These are phyloP conservation scores for Cytospora piceicola DNA, from an alignment of 2,329 filamentous ascomycete species.

Conservation along the genomic window DNA sequence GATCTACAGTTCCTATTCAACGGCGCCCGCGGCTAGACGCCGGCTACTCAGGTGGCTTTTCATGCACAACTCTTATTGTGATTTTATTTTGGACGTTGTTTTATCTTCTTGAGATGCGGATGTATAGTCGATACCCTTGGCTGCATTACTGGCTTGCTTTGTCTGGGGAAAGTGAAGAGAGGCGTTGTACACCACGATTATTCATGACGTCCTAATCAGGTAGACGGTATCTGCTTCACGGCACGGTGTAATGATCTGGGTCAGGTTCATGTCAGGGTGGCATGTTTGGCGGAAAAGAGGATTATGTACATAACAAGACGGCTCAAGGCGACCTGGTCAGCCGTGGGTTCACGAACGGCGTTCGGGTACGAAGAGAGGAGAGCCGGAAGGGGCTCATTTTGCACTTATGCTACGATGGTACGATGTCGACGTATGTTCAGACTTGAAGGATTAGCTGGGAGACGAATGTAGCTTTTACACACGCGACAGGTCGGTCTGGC, in stretches of 20 bases:
- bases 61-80: background rate
- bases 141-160: background rate
- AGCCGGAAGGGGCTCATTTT: background rate
- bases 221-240: conserved; percentile 9
- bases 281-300: background rate
- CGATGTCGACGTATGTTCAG: background rate
- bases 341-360: background rate
- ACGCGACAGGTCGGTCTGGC: background rate
- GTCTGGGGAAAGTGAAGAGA: background rate
- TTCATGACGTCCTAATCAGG: background rate
- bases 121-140: background rate
- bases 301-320: background rate
- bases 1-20: conserved; percentile 74
- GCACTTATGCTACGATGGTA: background rate
- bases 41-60: background rate
- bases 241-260: conserved; percentile 4
- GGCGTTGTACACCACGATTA: background rate
- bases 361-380: background rate
- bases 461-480: background rate
- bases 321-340: background rate
- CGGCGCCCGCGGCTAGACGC: conserved; percentile 6
- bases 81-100: background rate
- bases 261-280: background rate
- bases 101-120: background rate
- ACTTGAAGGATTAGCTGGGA: background rate